Conservation (phyloP, 2,329 filamentous ascomycete species). For the Raffaelea deltoideospora region DNA sequence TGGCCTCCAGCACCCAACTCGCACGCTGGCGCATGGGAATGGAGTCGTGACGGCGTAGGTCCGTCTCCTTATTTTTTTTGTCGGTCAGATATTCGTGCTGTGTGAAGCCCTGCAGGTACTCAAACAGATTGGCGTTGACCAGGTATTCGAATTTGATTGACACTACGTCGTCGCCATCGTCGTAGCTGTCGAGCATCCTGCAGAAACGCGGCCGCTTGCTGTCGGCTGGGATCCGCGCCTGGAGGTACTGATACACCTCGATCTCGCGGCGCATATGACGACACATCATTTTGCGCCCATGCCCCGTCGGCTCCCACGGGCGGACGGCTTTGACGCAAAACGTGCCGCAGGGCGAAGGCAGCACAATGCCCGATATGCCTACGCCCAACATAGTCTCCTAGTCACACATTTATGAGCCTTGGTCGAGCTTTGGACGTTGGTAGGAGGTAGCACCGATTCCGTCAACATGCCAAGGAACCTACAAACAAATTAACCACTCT, state of each 20-base stretch:
- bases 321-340: background rate
- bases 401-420: background rate
- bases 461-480: too few species aligned
- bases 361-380: conserved; percentile 3
- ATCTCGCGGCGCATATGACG: conserved; percentile 3
- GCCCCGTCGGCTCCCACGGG: background rate
- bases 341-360: background rate
- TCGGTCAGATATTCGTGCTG: background rate
- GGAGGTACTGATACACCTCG: conserved; percentile 3
- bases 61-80: too few species aligned
- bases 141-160: conserved; percentile 5
- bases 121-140: background rate
- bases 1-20: conserved; percentile 3
- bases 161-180: conserved; percentile 2
- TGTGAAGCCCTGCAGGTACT: background rate
- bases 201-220: conserved; percentile 2
- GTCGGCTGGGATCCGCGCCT: too few species aligned
- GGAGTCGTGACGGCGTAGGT: background rate
- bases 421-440: too few species aligned
- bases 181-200: conserved; percentile 1
- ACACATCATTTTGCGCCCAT: background rate
- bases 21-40: conserved; percentile 2
- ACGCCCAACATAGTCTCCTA: conserved; percentile 1
- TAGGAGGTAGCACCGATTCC: too few species aligned
- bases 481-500: too few species aligned